A percentile compares a stretch with the other conserved stretches of the same genome.
phyloP scores from a whole-genome alignment of 805 yeast species.

The Geotrichum ghanense region DNA sequence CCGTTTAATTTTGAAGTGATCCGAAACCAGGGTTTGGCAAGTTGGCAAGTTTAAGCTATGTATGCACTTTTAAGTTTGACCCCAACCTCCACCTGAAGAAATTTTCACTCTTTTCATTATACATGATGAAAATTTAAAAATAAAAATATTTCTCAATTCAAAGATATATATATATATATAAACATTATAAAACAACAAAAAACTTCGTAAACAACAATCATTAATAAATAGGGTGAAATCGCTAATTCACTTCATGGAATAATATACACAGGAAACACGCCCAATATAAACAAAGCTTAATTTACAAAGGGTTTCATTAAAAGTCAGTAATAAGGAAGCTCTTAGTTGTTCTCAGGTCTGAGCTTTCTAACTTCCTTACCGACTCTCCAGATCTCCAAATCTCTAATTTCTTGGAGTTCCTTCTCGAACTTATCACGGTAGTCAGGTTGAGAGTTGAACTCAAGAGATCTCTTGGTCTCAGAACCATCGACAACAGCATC shows the following conservation, averaged over 20 bases:
- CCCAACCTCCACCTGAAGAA: no score
- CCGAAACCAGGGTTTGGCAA: no score
- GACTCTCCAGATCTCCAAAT: constrained; percentile 98
- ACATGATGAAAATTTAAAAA: no score
- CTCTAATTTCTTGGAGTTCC: constrained; percentile 88
- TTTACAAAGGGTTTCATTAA: neutral
- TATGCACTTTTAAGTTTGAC: no score
- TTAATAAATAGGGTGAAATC: constrained; percentile 9
- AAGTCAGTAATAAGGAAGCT: neutral
- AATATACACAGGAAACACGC: constrained; percentile 11
- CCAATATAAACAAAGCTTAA: neutral
- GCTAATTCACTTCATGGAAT: constrained; percentile 18
- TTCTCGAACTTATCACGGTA: constrained; percentile 93
- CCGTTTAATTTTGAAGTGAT: no score
- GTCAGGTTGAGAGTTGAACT: constrained; percentile 96
- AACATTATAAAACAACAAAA: neutral
- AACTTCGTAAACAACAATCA: constrained; percentile 5
- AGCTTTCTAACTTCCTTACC: constrained; percentile 99
- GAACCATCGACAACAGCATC: constrained; percentile 90
- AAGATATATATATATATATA: neutral
- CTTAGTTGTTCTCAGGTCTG: constrained; percentile 95
- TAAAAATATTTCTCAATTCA: neutral
- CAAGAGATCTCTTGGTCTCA: constrained; percentile 96
- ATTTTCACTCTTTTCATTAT: no score
- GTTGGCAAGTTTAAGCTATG: no score